Base-by-base conservation (phyloP, 768 basidiomycete species). In the Tricholoma matsutake region DNA sequence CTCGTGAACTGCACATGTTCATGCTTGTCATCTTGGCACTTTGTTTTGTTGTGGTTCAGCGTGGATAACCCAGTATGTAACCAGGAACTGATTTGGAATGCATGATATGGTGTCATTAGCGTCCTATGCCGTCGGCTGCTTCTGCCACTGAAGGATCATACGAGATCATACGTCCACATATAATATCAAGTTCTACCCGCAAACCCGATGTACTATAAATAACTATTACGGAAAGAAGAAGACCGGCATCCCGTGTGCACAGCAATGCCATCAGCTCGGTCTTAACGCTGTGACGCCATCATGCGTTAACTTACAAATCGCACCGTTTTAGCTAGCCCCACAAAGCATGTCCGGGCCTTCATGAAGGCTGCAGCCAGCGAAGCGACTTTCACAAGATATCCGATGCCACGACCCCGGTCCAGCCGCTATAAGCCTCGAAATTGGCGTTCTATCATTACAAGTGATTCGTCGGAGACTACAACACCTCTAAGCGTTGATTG, bases 1-100 rank as follows among this genome's bases (percentile, higher is more conserved):
- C 63, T 25, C 61, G 52, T 6, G 59, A 62, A 49, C 58, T 66
- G 2, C 61, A 66, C 18, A 43, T 61, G 6, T 54, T 61, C 5
- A 61, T 65, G 2, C 63, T 64, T 29, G 25, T 57, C 16, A 25
- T 64, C 28, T 39, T 64, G 25, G 54, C 49, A 2, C n/a, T 47
- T 35, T 57, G 32, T 9, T 49, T 62, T 25, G 39, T 54, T 25
- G 22, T 43, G 10, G 56, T 64, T 55, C 57, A 59, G 28, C 55
- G 25, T 13, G 37, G 62, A 13, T 47, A 59, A 2, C 58, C 18
- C 49, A 45, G 1, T n/a, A n/a, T n/a, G n/a, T 47, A 29, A 37
- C 29, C 51, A 5, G 7, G 37, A 56, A n/a, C 11, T 35, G 10
- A 52, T 7, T 37, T 14, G 35, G 14, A 37, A 11, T 37, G 14